Evolutionary conservation across 2,329 filamentous ascomycete species (phyloP), one percentile per base, ranked within the genome.

Genomic region (Talaromyces sp.): DNA sequence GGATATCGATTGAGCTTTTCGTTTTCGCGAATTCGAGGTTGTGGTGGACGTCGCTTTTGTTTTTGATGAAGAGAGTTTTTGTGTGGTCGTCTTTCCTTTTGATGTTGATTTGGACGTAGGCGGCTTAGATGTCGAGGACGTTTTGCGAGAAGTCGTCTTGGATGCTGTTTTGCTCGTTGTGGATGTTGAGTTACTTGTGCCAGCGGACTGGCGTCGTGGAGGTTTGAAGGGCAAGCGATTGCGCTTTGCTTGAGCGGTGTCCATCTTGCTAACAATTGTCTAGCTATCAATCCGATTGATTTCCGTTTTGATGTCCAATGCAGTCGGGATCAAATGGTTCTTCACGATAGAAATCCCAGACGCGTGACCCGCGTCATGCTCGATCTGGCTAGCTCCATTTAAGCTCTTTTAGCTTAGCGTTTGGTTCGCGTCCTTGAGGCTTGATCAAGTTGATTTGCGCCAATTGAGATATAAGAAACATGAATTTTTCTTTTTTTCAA

Each of bases 171-270:
- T 58, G 17, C 25, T 48, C 8, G 60, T 46, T 28, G 62, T 52
- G 59, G 65, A 64, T 28, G 62, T 51, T 59, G 65, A 64, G 9
- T 61, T 63, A 31, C 64, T 65, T 28, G 60, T 64, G 40, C 66
- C 55, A n/a, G 67, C 63, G 22, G 69, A 65, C 48, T 69, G 68
- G 15, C 64, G 68, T 51, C 76, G 71, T 2, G 76, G 76, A 37
- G 75, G 74, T 3, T 77, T 77, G 67, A 78, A 78, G n/a, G 75
- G 73, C 17, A 75, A 72, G 13, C 65, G 68, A 54, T 70, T 67
- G 50, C 73, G 69, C 61, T 77, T 77, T 22, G 70, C 53, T 45
- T 56, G 53, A 25, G 57, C 57, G 3, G 37, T n/a, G 8, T 59
- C 57, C 21, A 43, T 33, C 3, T 17, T 48, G 11, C 17, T 13